Base-by-base conservation (phyloP, 108 stramenopile genomes). In the Pseudonitzschia multiseries region DNA sequence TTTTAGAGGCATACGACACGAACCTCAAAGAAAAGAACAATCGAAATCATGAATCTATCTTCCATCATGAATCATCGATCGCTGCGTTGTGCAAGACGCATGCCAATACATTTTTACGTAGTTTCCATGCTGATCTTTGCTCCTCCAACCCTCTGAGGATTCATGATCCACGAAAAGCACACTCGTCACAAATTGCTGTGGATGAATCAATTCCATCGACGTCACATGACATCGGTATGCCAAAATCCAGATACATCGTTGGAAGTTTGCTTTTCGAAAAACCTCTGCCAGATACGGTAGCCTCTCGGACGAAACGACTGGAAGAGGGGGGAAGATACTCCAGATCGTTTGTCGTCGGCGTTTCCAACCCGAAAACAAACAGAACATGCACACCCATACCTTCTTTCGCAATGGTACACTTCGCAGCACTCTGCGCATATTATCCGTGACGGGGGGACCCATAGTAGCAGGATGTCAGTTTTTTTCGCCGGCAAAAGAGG, bases 381-480 rank as follows among this genome's bases (percentile, higher is more conserved):
- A 10, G 5, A 62, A 0, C 36, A 62, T 62, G 61, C 14, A 33
- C 33, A 33, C 61, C 18, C 32, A 62, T 18, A 1, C 1, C 18
- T 40, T 62, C 28, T 41, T 62, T 40, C 61, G 61, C 14, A 1
- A 40, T 40, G 61, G 61, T 62, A 40, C 33, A 33, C 40, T 62
- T 12, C 26, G 40, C 29, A 62, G 29, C 61, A 62, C 32, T 33
- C 61, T 62, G 29, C 61, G 36, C 20, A 40, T 40, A 26, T 15
- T 62, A 40, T 62, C 33, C 29, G 32, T 62, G 57, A 10, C 46
- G 18, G 57, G 57, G 10, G 61, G 61, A 62, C 31, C 61, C 32
- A 8, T 48, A 14, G 8, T 62, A 14, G 61, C 36, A 12, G 29
- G 61, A 2, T 62, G 15, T 28, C 33, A 40, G 4, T n/a, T 33